Percentiles rank a stretch among this genome's conserved stretches.
Evolutionary conservation across 768 basidiomycete species (phyloP).

Genomic region (Hirschioporus abietinus): DNA sequence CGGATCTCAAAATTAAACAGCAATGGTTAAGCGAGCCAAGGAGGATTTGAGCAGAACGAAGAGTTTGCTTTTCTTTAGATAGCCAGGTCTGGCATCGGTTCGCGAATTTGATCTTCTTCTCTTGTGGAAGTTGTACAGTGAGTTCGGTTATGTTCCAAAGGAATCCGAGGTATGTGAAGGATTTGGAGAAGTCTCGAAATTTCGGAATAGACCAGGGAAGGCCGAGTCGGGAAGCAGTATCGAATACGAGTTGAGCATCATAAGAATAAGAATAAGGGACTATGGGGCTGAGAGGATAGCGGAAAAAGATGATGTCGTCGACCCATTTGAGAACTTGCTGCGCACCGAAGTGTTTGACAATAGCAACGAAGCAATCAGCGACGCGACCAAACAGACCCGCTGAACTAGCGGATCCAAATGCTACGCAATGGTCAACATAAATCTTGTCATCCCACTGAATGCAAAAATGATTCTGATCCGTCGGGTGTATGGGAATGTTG

Average conservation of each 20-base stretch:
- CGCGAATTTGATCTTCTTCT: conserved; percentile 24
- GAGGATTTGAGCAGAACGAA: conserved; percentile 22
- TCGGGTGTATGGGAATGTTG: conserved; percentile 7
- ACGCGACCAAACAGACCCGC: conserved; percentile 26
- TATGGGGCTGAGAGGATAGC: conserved; percentile 11
- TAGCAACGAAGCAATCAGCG: conserved; percentile 25
- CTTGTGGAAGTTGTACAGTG: conserved; percentile 25
- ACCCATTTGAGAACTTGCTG: conserved; percentile 27
- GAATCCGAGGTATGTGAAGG: conserved; percentile 26
- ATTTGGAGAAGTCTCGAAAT: conserved; percentile 12
- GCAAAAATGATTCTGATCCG: conserved; percentile 2
- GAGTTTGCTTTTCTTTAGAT: background rate
- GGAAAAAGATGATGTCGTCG: too few relatives aligned
- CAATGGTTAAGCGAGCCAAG: too few relatives aligned
- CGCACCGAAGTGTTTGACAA: conserved; percentile 16
- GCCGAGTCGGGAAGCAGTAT: background rate
- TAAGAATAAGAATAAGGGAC: background rate
- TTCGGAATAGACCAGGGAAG: background rate
- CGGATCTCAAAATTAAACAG: too few relatives aligned
- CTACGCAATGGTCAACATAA: conserved; percentile 12
- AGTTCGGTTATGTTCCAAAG: conserved; percentile 22
- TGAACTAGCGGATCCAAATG: conserved; percentile 25
- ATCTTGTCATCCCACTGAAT: conserved; percentile 1
- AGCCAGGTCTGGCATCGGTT: conserved; percentile 3
- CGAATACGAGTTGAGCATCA: background rate